Percentiles rank a stretch among this genome's conserved stretches.
phyloP scores from a whole-genome alignment of 352 stramenopile genomes.

The Globisporangium uncinulatum region DNA sequence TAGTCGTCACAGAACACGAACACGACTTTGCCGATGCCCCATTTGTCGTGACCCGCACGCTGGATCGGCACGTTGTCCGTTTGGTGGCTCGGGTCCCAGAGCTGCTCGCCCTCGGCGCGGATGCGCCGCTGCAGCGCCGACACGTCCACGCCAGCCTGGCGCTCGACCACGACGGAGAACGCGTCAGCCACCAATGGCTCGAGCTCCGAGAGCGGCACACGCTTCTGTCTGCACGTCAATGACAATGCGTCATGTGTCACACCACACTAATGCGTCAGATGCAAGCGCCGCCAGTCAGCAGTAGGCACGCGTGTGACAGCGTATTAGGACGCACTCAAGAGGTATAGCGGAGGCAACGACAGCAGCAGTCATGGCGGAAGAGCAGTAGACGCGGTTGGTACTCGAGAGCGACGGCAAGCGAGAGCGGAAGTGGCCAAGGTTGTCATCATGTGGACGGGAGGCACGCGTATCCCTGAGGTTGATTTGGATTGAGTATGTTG shows the following conservation, averaged over 20 bases:
- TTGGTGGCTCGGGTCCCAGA: conserved; percentile 71
- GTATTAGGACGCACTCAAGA: conserved; percentile 7
- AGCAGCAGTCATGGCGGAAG: conserved; percentile 1
- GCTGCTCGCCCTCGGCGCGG: conserved; percentile 23
- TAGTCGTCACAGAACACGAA: conserved; percentile 99
- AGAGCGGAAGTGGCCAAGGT: background rate
- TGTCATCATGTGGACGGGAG: background rate
- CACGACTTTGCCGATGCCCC: conserved; percentile 98
- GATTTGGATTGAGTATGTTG: background rate
- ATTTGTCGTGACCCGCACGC: conserved; percentile 94
- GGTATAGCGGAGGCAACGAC: conserved; percentile 1
- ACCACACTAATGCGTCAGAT: background rate
- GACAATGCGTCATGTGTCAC: background rate
- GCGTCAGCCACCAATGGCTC: conserved; percentile 28
- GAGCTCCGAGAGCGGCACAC: conserved; percentile 53
- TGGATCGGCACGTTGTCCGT: conserved; percentile 90
- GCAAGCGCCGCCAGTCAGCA: background rate
- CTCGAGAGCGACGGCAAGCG: background rate
- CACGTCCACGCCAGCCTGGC: conserved; percentile 63
- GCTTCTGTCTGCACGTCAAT: conserved; percentile 50
- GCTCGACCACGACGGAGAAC: conserved; percentile 47
- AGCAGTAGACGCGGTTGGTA: too few species aligned
- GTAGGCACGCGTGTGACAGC: background rate
- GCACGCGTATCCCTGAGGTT: background rate
- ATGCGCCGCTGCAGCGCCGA: conserved; percentile 58